A percentile compares a stretch with the other conserved stretches of the same genome.
These are phyloP conservation scores for Pelargonium australe DNA, from an alignment of 441 rosid species.

Conservation along the genomic window DNA sequence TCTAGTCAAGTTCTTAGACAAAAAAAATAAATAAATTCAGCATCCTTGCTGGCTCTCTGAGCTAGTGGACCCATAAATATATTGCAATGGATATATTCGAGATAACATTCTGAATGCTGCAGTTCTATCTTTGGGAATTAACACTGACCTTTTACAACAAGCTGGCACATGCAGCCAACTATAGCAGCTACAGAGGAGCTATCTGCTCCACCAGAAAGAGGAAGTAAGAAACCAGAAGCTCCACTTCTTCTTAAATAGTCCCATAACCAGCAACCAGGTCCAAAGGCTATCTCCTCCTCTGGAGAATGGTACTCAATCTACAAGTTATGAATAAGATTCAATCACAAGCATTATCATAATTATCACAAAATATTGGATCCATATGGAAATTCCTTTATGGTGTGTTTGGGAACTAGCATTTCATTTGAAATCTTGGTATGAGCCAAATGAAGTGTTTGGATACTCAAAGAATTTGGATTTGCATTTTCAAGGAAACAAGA, in stretches of 20 bases:
- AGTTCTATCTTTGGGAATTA: neutral
- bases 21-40: neutral
- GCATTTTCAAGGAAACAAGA: no score
- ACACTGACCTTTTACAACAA: slow-evolving; percentile 74
- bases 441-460: no score
- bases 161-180: slow-evolving; percentile 99
- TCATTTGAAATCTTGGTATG: no score
- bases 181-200: slow-evolving; percentile 98
- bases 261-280: slow-evolving; percentile 98
- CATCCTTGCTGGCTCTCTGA: neutral
- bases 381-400: neutral
- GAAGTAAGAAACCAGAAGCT: slow-evolving; percentile 95
- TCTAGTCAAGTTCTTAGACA: neutral
- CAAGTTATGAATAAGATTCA: slow-evolving; percentile 16
- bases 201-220: slow-evolving; percentile 99
- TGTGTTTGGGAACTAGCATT: no score
- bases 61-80: neutral
- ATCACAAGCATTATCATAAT: neutral
- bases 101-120: neutral
- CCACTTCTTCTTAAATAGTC: slow-evolving; percentile 97
- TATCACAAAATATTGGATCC: neutral
- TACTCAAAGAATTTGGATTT: no score
- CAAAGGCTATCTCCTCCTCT: slow-evolving; percentile 96
- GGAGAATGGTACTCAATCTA: slow-evolving; percentile 83
- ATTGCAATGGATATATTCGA: neutral